Conservation (phyloP, 148 eudicot genomes). For the Selenicereus undatus region DNA sequence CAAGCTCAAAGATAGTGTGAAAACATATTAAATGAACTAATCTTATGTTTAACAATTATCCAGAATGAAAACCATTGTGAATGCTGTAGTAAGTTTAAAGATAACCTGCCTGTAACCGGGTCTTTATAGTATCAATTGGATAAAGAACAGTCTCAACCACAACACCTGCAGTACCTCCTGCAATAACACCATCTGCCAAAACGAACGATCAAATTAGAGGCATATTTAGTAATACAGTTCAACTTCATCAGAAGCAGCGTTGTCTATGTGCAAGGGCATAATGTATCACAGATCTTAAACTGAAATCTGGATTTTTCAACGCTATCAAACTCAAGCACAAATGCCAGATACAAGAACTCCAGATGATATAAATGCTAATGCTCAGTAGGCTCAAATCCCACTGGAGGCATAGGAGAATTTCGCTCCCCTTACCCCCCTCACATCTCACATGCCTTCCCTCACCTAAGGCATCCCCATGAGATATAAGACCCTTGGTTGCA, state of each 20-base stretch:
- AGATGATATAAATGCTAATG: not conserved
- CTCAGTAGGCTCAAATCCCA: no score
- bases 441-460: no score
- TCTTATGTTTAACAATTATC: not conserved
- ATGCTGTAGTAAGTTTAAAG: not conserved
- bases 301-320: not conserved
- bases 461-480: no score
- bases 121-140: slow-evolving; percentile 94
- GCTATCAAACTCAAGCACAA: not conserved
- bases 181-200: slow-evolving; percentile 81
- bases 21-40: not conserved
- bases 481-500: no score
- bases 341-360: not conserved
- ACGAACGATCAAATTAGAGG: slow-evolving; percentile 14
- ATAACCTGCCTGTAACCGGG: slow-evolving; percentile 83
- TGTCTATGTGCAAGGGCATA: not conserved
- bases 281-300: not conserved
- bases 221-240: not conserved
- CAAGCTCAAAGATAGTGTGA: not conserved
- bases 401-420: no score
- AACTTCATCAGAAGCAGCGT: not conserved
- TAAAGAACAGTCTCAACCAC: slow-evolving; percentile 92
- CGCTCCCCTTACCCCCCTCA: no score
- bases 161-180: slow-evolving; percentile 95
- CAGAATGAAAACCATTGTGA: slow-evolving; percentile 5